Evolutionary conservation across 495 filamentous ascomycete species (phyloP).

Genomic region (Lophium mytilinum): DNA sequence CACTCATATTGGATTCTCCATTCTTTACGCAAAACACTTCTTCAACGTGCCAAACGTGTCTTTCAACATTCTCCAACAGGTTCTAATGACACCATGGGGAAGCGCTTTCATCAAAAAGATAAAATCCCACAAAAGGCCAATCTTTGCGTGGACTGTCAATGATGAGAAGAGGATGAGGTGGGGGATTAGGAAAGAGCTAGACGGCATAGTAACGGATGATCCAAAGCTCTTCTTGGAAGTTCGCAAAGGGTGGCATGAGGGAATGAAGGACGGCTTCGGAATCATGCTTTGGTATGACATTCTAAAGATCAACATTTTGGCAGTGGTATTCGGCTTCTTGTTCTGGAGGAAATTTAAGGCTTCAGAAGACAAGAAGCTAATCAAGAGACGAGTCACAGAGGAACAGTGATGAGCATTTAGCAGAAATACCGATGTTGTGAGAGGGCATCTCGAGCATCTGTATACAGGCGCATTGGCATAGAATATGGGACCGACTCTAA

Average conservation of each 20-base stretch:
- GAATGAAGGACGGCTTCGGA: conserved; percentile 13
- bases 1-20: conserved; percentile 64
- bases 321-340: conserved; percentile 14
- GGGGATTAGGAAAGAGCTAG: conserved; percentile 47
- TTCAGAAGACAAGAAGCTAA: neutral
- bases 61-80: conserved; percentile 65
- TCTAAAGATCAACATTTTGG: conserved; percentile 22
- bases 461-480: too few relatives aligned
- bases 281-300: conserved; percentile 19
- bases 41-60: conserved; percentile 51
- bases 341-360: conserved; percentile 19
- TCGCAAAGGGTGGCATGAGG: conserved; percentile 29
- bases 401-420: too few relatives aligned
- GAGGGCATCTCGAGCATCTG: too few relatives aligned
- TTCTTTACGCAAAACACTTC: conserved; percentile 61
- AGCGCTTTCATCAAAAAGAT: conserved; percentile 54
- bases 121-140: conserved; percentile 42
- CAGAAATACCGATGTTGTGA: too few relatives aligned
- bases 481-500: too few relatives aligned
- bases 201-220: conserved; percentile 53
- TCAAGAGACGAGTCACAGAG: neutral
- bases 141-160: conserved; percentile 85
- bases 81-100: conserved; percentile 58
- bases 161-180: conserved; percentile 65
- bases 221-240: conserved; percentile 44